phyloP scores from a whole-genome alignment of 2,329 filamentous ascomycete species.

The Westerdykella aurantiaca region DNA sequence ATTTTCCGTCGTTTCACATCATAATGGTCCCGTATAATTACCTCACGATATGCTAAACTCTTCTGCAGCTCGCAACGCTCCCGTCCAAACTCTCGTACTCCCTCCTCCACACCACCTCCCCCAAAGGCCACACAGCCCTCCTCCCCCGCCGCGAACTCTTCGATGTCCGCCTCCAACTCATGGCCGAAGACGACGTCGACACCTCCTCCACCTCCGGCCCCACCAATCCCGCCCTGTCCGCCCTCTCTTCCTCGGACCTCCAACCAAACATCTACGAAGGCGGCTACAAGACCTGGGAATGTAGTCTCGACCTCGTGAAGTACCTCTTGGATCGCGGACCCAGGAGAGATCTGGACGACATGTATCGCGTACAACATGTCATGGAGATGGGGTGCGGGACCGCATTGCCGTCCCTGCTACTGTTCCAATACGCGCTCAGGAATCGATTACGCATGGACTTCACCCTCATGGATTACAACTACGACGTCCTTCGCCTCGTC shows the following conservation, averaged over 20 bases:
- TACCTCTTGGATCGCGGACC: constrained; percentile 49
- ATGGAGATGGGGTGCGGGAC: constrained; percentile 71
- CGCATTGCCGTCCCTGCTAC: constrained; percentile 63
- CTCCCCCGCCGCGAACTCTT: constrained; percentile 73
- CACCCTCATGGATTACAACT: constrained; percentile 73
- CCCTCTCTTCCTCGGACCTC: constrained; percentile 65
- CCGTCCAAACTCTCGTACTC: constrained; percentile 71
- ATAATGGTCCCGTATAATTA: background rate
- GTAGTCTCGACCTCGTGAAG: constrained; percentile 71
- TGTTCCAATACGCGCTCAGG: constrained; percentile 59
- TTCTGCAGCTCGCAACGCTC: constrained; percentile 48
- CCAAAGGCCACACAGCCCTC: constrained; percentile 48
- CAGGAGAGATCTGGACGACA: constrained; percentile 45
- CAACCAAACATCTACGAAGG: constrained; percentile 79
- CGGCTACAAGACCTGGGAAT: constrained; percentile 87
- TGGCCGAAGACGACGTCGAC: constrained; percentile 57
- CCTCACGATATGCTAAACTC: background rate
- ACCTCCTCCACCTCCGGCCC: constrained; percentile 36
- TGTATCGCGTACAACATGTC: constrained; percentile 45
- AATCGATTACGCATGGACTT: constrained; percentile 52
- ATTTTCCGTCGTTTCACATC: background rate
- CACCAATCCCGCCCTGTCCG: constrained; percentile 36
- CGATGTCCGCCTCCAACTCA: constrained; percentile 75
- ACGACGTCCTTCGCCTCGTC: constrained; percentile 68
- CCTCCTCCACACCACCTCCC: constrained; percentile 55